phyloP scores from a whole-genome alignment of 2,329 filamentous ascomycete genomes.

The Exophiala sp. region DNA sequence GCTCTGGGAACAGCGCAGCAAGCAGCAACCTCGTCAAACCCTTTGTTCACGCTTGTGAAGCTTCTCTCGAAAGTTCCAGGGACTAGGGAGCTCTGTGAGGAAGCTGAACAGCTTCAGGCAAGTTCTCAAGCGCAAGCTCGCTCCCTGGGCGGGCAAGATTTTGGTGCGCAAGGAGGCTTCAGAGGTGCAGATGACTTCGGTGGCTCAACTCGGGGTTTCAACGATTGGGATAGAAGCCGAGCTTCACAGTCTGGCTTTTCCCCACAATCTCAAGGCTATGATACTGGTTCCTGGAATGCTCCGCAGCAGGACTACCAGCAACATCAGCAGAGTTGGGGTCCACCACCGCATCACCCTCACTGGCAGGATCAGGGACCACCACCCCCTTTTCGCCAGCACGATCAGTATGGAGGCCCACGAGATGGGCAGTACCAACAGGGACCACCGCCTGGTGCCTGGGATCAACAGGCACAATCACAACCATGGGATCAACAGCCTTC shows the following conservation, averaged over 20 bases:
- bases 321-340: constrained; percentile 9
- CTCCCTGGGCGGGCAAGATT: constrained; percentile 46
- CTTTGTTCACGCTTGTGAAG: constrained; percentile 62
- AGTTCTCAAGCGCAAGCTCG: constrained; percentile 62
- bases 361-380: constrained; percentile 1
- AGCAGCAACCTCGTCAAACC: constrained; percentile 40
- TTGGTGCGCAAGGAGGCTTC: constrained; percentile 30
- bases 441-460: constrained; percentile 4
- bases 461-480: constrained; percentile 14
- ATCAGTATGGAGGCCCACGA: constrained; percentile 8
- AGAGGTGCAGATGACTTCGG: constrained; percentile 29
- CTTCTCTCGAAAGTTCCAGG: constrained; percentile 73
- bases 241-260: constrained; percentile 29
- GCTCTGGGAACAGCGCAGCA: constrained; percentile 67
- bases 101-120: constrained; percentile 62
- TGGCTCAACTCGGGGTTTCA: constrained; percentile 17
- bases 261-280: constrained; percentile 37
- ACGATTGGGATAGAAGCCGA: constrained; percentile 35
- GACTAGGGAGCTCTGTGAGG: constrained; percentile 63
- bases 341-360: constrained; percentile 9
- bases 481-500: constrained; percentile 21
- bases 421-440: constrained; percentile 15
- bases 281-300: constrained; percentile 13
- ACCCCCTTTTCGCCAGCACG: constrained; percentile 11
- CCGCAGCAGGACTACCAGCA: constrained; percentile 20